Conservation (phyloP, 148 eudicot genomes). For the Rhododendron mucronatum region DNA sequence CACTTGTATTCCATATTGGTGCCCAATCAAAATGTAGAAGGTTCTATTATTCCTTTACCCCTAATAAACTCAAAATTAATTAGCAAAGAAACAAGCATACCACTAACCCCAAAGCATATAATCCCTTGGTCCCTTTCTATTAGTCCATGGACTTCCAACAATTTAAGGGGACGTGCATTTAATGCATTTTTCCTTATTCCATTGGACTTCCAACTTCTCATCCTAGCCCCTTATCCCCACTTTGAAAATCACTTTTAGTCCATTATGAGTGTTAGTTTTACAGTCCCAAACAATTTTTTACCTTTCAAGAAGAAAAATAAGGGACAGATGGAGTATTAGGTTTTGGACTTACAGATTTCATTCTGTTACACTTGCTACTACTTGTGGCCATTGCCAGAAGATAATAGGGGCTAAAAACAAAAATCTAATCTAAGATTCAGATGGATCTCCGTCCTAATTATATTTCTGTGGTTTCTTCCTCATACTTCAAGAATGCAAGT, state of each 20-base stretch:
- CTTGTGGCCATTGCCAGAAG: neutral
- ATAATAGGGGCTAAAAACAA: neutral
- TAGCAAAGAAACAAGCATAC: neutral
- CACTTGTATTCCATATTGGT: neutral
- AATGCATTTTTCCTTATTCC: neutral
- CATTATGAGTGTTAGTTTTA: neutral
- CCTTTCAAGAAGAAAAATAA: neutral
- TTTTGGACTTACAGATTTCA: neutral
- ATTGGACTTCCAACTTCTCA: neutral
- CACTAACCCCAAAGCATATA: neutral
- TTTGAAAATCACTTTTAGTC: neutral
- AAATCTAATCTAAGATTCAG: neutral
- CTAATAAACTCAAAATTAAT: neutral
- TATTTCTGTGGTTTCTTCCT: neutral
- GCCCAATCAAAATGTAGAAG: neutral
- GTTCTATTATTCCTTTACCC: neutral
- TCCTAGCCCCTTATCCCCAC: neutral
- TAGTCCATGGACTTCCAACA: neutral
- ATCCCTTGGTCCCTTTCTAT: neutral
- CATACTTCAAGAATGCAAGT: neutral
- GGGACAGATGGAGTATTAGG: neutral
- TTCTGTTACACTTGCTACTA: neutral
- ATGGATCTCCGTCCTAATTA: neutral
- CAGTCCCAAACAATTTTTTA: neutral
- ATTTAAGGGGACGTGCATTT: neutral